Conservation (phyloP, 495 filamentous ascomycete genomes). For the Neurospora sp. region DNA sequence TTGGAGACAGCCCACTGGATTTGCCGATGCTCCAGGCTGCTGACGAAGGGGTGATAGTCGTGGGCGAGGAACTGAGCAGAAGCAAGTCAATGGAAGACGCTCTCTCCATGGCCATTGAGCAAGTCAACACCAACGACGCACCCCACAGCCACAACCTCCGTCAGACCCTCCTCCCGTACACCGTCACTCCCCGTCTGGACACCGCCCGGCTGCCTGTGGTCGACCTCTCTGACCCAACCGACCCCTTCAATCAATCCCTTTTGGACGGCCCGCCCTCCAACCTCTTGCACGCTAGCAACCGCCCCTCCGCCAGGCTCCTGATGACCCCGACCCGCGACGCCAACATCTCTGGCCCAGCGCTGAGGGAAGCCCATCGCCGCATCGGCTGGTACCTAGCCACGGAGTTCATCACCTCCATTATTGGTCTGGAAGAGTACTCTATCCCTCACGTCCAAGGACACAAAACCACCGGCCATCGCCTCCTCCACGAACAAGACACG, state of each 20-base stretch:
- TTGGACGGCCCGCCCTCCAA: background rate
- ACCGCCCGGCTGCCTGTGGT: conserved; percentile 34
- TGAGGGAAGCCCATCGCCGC: conserved; percentile 42
- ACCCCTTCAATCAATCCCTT: background rate
- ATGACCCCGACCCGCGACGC: conserved; percentile 49
- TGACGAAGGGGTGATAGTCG: conserved; percentile 48
- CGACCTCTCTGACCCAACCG: conserved; percentile 18
- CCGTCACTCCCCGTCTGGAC: conserved; percentile 34
- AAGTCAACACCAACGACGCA: conserved; percentile 6
- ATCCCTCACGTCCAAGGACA: conserved; percentile 48
- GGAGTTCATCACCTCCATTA: conserved; percentile 34
- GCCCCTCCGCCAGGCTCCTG: conserved; percentile 40
- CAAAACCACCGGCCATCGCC: conserved; percentile 38
- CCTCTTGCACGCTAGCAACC: conserved; percentile 37
- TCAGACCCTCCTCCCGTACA: conserved; percentile 40
- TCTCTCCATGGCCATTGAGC: conserved; percentile 35
- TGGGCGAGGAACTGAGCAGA: conserved; percentile 38
- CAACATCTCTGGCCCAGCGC: conserved; percentile 28
- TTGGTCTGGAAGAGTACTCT: conserved; percentile 43
- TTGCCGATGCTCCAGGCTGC: conserved; percentile 47
- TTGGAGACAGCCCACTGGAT: conserved; percentile 55
- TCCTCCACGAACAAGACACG: conserved; percentile 40
- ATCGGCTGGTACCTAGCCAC: conserved; percentile 47
- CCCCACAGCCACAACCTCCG: conserved; percentile 16
- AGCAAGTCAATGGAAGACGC: conserved; percentile 48